Evolutionary conservation across 352 stramenopile genomes (phyloP), one percentile per base, ranked within the genome.

Genomic region (Phytophthora melonis): DNA sequence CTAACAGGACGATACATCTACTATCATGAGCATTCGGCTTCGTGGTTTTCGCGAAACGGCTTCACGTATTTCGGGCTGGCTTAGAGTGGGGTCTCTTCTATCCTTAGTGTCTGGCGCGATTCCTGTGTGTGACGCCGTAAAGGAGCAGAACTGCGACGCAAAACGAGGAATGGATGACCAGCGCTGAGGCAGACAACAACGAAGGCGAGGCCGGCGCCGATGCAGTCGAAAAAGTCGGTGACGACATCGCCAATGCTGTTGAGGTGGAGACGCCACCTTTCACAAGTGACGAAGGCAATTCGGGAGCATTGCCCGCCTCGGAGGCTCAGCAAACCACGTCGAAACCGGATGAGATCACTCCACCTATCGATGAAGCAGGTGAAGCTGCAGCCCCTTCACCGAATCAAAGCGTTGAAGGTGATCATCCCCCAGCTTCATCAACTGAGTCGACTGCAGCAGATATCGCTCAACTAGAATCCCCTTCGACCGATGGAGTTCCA

Each of bases 111-210:
- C 19, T 11, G 41, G 18, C 7, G 36, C 34, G 13, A 63, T 59
- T 69, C 36, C n/a, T 69, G 63, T 27, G 11, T n/a, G 8, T 9
- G 0, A n/a, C 10, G 41, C 14, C 23, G 47, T 45, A 41, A 18
- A 39, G 45, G 27, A 64, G 57, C 25, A 60, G 49, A 49, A 32
- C 53, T 55, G 21, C 58, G 19, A 5, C 39, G 41, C 21, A 45
- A 65, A 56, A 60, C 62, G 47, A 58, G 57, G 66, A 45, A 79
- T 79, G 67, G 57, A 79, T 79, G 66, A 49, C 36, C 63, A 70
- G 43, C 39, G 60, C 56, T 57, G 60, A 68, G 59, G 36, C 43
- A 14, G 41, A 71, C 25, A 66, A 50, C 16, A 69, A 36, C 60
- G 56, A 54, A 45, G 62, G 55, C 56, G 62, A 70, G 10, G 36